Conservation (phyloP, 2,329 filamentous ascomycete genomes). For the Botrytis elliptica region DNA sequence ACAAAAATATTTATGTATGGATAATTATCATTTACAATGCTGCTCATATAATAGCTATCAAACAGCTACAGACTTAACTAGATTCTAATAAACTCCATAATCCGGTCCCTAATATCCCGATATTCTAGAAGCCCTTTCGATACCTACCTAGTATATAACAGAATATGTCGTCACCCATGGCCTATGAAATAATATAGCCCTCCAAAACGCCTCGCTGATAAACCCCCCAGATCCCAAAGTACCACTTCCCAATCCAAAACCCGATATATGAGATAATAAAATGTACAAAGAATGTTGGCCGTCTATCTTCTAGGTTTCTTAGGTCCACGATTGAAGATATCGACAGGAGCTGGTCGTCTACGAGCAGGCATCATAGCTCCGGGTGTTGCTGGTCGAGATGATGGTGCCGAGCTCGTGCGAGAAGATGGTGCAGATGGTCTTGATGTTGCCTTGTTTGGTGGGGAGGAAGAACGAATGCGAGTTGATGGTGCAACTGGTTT, state of each 20-base stretch:
- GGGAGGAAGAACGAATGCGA: conserved; percentile 7
- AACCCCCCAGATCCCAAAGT: neutral
- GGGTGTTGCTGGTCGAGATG: conserved; percentile 4
- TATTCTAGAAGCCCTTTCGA: neutral
- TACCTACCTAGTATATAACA: neutral
- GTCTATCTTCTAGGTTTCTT: conserved; percentile 22
- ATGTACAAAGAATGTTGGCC: neutral
- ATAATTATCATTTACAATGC: neutral
- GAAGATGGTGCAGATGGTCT: neutral
- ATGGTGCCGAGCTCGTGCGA: conserved; percentile 4
- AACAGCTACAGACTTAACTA: neutral
- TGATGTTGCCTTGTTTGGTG: conserved; percentile 4
- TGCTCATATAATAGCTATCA: neutral
- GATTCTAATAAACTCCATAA: neutral
- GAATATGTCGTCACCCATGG: neutral
- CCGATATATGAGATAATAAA: neutral
- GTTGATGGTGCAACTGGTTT: conserved; percentile 10
- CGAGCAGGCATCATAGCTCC: conserved; percentile 13
- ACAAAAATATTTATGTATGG: neutral
- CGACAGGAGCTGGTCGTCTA: conserved; percentile 8
- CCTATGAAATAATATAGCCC: neutral
- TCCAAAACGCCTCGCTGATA: conserved; percentile 2
- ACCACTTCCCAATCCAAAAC: neutral
- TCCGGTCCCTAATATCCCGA: neutral
- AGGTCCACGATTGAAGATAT: conserved; percentile 22